These are phyloP conservation scores for Prunus padus DNA, from an alignment of 306 rosid species.

Conservation along the genomic window DNA sequence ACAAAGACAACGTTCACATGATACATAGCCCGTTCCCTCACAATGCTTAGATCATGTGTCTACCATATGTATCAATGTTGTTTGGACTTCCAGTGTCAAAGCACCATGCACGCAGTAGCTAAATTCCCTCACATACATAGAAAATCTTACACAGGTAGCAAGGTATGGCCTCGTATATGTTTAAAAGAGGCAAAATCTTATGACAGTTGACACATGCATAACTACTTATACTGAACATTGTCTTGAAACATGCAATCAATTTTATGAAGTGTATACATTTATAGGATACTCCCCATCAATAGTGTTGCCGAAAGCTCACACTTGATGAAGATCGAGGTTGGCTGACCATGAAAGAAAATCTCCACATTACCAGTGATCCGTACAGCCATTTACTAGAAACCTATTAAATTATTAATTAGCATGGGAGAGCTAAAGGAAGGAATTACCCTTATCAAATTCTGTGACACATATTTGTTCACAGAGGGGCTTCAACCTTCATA, in stretches of 20 bases:
- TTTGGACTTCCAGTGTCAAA: too few species aligned
- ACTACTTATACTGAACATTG: neutral
- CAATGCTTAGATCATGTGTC: too few species aligned
- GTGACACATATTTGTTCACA: constrained; percentile 38
- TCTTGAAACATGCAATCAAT: neutral
- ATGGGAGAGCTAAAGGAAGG: constrained; percentile 47
- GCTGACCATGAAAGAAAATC: constrained; percentile 53
- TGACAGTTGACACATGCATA: neutral
- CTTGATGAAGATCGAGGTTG: constrained; percentile 37
- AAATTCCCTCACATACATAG: neutral
- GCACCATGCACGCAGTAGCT: too few species aligned
- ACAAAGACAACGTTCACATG: too few species aligned
- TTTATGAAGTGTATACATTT: neutral
- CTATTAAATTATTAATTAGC: constrained; percentile 7
- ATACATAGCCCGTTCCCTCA: too few species aligned
- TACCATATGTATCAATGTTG: too few species aligned
- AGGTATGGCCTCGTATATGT: neutral
- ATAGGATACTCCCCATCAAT: neutral
- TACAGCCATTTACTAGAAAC: constrained; percentile 26
- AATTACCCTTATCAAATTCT: constrained; percentile 49
- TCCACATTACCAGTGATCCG: constrained; percentile 44
- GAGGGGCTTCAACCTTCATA: constrained; percentile 54
- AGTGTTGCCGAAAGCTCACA: constrained; percentile 14
- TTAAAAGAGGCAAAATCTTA: neutral
- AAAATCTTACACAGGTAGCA: neutral